Conservation (phyloP, 139 green algal genomes). For the Marvania coccoides region DNA sequence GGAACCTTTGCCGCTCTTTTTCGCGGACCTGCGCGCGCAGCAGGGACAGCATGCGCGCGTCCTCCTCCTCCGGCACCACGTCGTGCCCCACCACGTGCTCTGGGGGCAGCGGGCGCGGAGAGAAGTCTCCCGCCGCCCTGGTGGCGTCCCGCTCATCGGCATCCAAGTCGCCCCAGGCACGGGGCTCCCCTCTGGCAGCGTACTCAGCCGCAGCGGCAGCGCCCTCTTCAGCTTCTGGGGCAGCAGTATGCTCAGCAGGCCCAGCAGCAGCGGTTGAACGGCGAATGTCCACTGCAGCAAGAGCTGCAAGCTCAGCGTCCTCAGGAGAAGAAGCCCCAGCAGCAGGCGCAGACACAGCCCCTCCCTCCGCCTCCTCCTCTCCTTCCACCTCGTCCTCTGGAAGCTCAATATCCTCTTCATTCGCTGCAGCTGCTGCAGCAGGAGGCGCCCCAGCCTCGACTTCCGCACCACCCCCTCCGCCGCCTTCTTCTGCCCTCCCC, state of each 20-base stretch:
- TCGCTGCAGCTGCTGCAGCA: slow-evolving; percentile 1
- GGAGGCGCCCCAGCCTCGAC: not conserved
- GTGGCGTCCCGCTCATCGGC: slow-evolving; percentile 12
- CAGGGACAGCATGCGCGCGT: slow-evolving; percentile 47
- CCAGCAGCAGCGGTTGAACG: not conserved
- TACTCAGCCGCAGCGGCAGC: not conserved
- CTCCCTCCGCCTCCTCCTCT: not conserved
- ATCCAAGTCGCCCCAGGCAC: slow-evolving; percentile 20
- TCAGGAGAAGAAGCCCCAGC: not conserved
- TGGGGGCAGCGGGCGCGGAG: slow-evolving; percentile 46
- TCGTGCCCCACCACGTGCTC: slow-evolving; percentile 37
- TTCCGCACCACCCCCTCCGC: not conserved
- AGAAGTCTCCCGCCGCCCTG: slow-evolving; percentile 31
- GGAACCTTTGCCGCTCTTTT: slow-evolving; percentile 16
- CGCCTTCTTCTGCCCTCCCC: slow-evolving; percentile 1
- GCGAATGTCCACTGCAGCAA: not conserved
- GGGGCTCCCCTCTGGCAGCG: slow-evolving; percentile 15
- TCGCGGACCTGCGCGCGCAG: slow-evolving; percentile 48
- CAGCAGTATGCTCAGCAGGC: not conserved
- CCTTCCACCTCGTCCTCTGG: slow-evolving; percentile 10
- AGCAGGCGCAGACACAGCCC: not conserved
- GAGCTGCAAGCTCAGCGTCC: not conserved
- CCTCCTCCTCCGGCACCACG: slow-evolving; percentile 70
- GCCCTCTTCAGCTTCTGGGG: not conserved
- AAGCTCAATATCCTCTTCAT: slow-evolving; percentile 18